A percentile compares a stretch with the other conserved stretches of the same genome.
Evolutionary conservation across 306 rosid genomes (phyloP).

Genomic region (Potentilla sterilis): DNA sequence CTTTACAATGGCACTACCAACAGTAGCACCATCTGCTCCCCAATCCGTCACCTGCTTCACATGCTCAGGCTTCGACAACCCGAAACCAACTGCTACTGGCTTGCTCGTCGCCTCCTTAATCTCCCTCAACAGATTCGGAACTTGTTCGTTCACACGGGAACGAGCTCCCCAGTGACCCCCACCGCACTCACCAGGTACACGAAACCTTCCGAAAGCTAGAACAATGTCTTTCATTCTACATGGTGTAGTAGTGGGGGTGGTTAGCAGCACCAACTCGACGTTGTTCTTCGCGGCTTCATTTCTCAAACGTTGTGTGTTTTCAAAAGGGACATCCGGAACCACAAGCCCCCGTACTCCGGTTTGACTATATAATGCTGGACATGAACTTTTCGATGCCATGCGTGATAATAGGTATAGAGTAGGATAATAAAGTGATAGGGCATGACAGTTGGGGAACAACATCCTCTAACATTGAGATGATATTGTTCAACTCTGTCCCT

Average conservation of each 20-base stretch:
- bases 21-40: slow-evolving; percentile 94
- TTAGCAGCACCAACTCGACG: slow-evolving; percentile 76
- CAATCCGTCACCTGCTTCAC: slow-evolving; percentile 76
- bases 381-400: slow-evolving; percentile 66
- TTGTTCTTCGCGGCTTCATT: slow-evolving; percentile 59
- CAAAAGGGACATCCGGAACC: slow-evolving; percentile 88
- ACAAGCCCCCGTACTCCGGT: slow-evolving; percentile 77
- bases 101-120: slow-evolving; percentile 71
- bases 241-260: slow-evolving; percentile 77
- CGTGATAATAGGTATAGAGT: slow-evolving; percentile 76
- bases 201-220: slow-evolving; percentile 73
- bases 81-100: slow-evolving; percentile 91
- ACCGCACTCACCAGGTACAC: slow-evolving; percentile 79
- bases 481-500: slow-evolving; percentile 63
- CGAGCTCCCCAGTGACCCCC: slow-evolving; percentile 89
- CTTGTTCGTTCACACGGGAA: slow-evolving; percentile 54
- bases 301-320: slow-evolving; percentile 62
- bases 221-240: slow-evolving; percentile 69
- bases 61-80: slow-evolving; percentile 85
- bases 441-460: slow-evolving; percentile 78
- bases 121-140: slow-evolving; percentile 54
- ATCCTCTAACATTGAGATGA: slow-evolving; percentile 71
- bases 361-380: slow-evolving; percentile 53
- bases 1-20: slow-evolving; percentile 89
- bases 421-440: slow-evolving; percentile 72